A percentile compares a stretch with the other conserved stretches of the same genome.
Conservation (phyloP, 257 asterid genomes). For the Penstemon newberryi region DNA sequence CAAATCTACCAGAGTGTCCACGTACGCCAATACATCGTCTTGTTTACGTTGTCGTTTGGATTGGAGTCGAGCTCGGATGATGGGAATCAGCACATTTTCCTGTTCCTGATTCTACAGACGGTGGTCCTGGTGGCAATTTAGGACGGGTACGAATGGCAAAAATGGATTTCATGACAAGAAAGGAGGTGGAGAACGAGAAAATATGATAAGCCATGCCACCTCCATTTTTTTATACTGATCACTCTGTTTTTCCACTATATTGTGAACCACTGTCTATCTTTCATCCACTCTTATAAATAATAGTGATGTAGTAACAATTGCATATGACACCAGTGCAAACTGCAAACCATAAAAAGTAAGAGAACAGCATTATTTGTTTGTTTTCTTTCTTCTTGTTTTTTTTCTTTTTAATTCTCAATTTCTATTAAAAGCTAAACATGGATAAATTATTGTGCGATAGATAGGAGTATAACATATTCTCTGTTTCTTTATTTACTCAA, state of each 20-base stretch:
- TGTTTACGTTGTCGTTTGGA: conserved; percentile 29
- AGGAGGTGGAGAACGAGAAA: conserved; percentile 26
- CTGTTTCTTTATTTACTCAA: too few relatives aligned
- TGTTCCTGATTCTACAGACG: conserved; percentile 38
- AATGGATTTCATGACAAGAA: conserved; percentile 26
- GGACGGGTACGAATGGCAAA: neutral
- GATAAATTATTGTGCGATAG: conserved; percentile 3
- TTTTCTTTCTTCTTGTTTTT: neutral
- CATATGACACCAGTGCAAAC: conserved; percentile 42
- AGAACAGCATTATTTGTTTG: conserved; percentile 28
- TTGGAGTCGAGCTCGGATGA: conserved; percentile 46
- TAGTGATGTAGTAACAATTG: too few relatives aligned
- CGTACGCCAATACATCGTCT: conserved; percentile 39
- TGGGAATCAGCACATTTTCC: conserved; percentile 43
- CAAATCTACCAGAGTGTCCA: conserved; percentile 54
- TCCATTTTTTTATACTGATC: too few relatives aligned
- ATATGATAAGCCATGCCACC: conserved; percentile 27
- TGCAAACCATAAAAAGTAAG: conserved; percentile 41
- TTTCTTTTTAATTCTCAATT: neutral
- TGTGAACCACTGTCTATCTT: too few relatives aligned
- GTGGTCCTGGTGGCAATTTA: conserved; percentile 36
- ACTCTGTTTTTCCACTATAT: too few relatives aligned
- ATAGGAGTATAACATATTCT: conserved; percentile 20
- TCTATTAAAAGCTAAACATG: neutral
- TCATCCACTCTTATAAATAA: too few relatives aligned